Evolutionary conservation across 805 yeast genomes (phyloP), one percentile per base, ranked within the genome.

Genomic region (Candida maesae): DNA sequence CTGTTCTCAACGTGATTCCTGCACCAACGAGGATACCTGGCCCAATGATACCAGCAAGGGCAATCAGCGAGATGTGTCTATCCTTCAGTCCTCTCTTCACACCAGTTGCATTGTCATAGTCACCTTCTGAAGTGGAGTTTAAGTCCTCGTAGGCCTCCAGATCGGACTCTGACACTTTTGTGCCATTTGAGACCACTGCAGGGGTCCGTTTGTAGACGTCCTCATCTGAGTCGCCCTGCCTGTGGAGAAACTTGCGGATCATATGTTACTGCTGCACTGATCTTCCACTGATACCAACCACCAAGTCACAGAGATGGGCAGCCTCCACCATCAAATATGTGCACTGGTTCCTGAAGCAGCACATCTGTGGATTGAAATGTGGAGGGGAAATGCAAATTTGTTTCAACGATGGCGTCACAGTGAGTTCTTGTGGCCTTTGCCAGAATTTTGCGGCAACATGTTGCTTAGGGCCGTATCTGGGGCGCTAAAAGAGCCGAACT

Each of bases 1-100:
- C 77, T 26, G 67, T 60, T 12, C 65, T 53, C 15, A 78, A 58
- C 1, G 79, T 78, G 13, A 65, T 55, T 9, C 79, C 78, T 35
- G 80, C 71, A 39, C 79, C 77, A 7, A 78, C 67, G 29, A 76
- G 61, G 32, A 73, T 73, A 44, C 83, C 83, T 0, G 83, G 83
- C 0, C 84, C 84, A 46, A 78, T 74, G 32, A 78, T 71, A 28
- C 82, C 81, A 19, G 79, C 78, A 10, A 76, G 52, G 1, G 78
- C 78, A 38, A 76, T 66, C 35, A 76, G 53, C 3, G 78, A 68
- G 23, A 75, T 63, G 50, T 74, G 79, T 41, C 79, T 61, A 46
- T 74, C 73, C 46, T 74, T 76, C 19, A 76, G 59, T 7, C 65
- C 73, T 46, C 75, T 61, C 41, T 70, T 71, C 20, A 73, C 59